These are phyloP conservation scores for Heritiera fomes DNA, from an alignment of 345 rosid genomes.

Conservation along the genomic window DNA sequence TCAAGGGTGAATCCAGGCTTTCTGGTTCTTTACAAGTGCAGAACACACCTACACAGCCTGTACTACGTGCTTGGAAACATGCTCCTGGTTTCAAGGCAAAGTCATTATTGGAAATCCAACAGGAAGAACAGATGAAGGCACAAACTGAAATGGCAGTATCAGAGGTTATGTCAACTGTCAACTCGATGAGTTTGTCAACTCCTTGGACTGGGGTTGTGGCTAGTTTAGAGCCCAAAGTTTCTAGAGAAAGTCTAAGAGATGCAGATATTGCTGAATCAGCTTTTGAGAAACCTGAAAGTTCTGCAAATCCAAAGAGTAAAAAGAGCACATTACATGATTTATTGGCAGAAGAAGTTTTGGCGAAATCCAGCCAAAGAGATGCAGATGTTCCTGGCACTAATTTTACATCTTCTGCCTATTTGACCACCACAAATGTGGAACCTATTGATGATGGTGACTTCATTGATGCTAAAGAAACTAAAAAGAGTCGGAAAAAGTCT, in stretches of 20 bases:
- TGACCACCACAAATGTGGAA: constrained; percentile 35
- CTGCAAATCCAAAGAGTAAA: constrained; percentile 46
- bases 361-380: constrained; percentile 52
- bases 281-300: constrained; percentile 45
- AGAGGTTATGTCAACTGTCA: constrained; percentile 45
- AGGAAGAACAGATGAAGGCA: constrained; percentile 81
- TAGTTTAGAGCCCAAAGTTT: constrained; percentile 51
- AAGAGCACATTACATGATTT: constrained; percentile 76
- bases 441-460: constrained; percentile 65
- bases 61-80: constrained; percentile 87
- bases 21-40: constrained; percentile 32
- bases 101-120: constrained; percentile 94
- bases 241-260: constrained; percentile 48
- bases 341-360: constrained; percentile 62
- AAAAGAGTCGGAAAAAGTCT: constrained; percentile 85
- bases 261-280: constrained; percentile 34
- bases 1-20: constrained; percentile 35
- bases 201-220: constrained; percentile 84
- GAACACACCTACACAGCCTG: constrained; percentile 38
- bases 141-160: constrained; percentile 58
- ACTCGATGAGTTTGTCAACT: constrained; percentile 42
- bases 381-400: constrained; percentile 37
- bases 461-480: constrained; percentile 85
- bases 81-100: constrained; percentile 95
- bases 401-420: constrained; percentile 33